Evolutionary conservation across 768 basidiomycete species (phyloP), one percentile per base, ranked within the genome.

Genomic region (Macrolepiota albuminosa): DNA sequence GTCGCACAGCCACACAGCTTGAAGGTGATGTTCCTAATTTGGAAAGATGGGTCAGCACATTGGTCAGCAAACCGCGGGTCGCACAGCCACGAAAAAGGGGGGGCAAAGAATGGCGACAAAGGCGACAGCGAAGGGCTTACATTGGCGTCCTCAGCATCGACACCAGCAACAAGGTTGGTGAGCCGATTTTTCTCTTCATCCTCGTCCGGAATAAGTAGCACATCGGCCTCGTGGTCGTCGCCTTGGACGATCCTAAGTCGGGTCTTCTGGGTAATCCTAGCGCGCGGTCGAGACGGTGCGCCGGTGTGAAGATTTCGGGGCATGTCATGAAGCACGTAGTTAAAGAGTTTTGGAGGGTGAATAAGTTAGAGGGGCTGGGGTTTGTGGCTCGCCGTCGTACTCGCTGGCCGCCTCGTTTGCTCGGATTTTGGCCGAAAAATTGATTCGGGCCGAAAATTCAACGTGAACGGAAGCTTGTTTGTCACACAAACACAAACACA

Each of bases 141-240:
- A 75, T 93, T 93, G 73, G 92, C 91, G 69, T 95, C 93, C 78
- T 94, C 92, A 70, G 89, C 89, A 71, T 95, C 93, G 68, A 95
- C 93, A 67, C 93, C 93, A 46, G 90, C 88, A 24, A 91, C 92
- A 53, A 80, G 76, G 65, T 82, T 88, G 50, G 80, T 87, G 64
- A 93, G 84, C 63, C 87, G 84, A 72, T 85, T 82, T 67, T 87
- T 88, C 80, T 88, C 89, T 77, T 91, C 88, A 67, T 91, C 88
- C 67, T 94, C 92, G 68, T 93, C 93, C 51, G 91, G 90, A 64
- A 91, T 85, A 59, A 91, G 82, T 64, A 90, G 76, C 43, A 86
- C 81, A 70, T 92, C 91, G 36, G 85, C 86, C 69, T 93, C 91
- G 77, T 91, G 83, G 72, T 84, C 84, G 62, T 84, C 84, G 61